Percentiles rank a stretch among this genome's conserved stretches.
Evolutionary conservation across 129 eudicot species (phyloP).

Genomic region (Pseudognaphalium luteoalbum): DNA sequence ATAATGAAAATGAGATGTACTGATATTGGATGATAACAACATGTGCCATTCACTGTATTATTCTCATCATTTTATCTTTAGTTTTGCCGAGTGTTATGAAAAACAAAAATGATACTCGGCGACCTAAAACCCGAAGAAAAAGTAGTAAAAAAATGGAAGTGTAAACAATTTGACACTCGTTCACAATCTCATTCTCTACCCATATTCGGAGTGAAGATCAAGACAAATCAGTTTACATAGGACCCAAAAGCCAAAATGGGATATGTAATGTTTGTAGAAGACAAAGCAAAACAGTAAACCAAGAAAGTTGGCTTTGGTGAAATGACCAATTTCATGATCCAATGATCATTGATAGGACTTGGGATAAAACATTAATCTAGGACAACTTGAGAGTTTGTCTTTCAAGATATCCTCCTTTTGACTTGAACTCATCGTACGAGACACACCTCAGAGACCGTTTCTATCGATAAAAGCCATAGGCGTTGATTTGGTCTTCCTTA

Average conservation of each 20-base stretch:
- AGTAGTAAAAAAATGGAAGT: not conserved
- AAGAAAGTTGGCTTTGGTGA: slow-evolving; percentile 43
- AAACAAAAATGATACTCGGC: no score
- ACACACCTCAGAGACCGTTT: slow-evolving; percentile 24
- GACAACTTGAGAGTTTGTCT: slow-evolving; percentile 28
- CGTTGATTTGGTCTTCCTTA: slow-evolving; percentile 7
- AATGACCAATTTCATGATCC: slow-evolving; percentile 37
- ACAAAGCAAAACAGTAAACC: slow-evolving; percentile 37
- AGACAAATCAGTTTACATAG: slow-evolving; percentile 22
- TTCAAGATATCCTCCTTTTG: slow-evolving; percentile 10
- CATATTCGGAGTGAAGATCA: slow-evolving; percentile 9
- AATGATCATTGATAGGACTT: slow-evolving; percentile 32
- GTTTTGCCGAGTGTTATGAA: no score
- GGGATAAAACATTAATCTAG: slow-evolving; percentile 30
- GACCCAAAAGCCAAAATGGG: slow-evolving; percentile 32
- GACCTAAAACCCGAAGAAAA: no score
- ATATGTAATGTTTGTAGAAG: slow-evolving; percentile 33
- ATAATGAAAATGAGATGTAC: no score
- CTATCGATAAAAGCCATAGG: slow-evolving; percentile 24
- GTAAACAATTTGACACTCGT: not conserved
- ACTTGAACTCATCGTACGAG: slow-evolving; percentile 24
- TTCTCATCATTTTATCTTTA: no score
- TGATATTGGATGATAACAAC: no score
- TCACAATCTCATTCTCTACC: not conserved
- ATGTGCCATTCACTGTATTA: no score